Percentiles rank a stretch among this genome's conserved stretches.
Conservation (phyloP, 2,329 filamentous ascomycete species). For the Arthrobotrys megalospora region DNA sequence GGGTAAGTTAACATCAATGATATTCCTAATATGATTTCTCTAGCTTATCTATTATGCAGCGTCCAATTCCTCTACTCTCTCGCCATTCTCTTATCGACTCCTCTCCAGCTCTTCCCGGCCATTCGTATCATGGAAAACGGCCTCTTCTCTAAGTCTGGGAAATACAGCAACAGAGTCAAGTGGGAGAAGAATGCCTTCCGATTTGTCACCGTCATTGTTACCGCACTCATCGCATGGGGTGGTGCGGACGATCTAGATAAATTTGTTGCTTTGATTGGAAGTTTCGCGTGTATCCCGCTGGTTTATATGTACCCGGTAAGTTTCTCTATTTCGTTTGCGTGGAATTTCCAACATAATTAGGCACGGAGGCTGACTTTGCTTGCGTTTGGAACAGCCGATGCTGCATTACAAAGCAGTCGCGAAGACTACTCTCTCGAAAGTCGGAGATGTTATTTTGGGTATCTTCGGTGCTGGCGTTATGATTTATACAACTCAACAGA, state of each 20-base stretch:
- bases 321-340: slow-evolving; percentile 63
- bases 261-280: slow-evolving; percentile 95
- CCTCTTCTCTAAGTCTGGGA: slow-evolving; percentile 79
- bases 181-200: slow-evolving; percentile 99
- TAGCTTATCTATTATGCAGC: slow-evolving; percentile 34
- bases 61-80: slow-evolving; percentile 98
- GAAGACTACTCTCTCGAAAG: slow-evolving; percentile 76
- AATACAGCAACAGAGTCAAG: slow-evolving; percentile 98
- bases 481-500: slow-evolving; percentile 90
- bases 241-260: slow-evolving; percentile 96
- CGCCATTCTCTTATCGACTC: slow-evolving; percentile 95
- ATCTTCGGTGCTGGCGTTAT: slow-evolving; percentile 89
- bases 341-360: slow-evolving; percentile 22
- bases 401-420: slow-evolving; percentile 79
- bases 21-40: neutral
- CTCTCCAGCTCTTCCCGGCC: slow-evolving; percentile 95
- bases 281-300: slow-evolving; percentile 96
- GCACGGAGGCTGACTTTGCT: neutral
- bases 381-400: slow-evolving; percentile 77
- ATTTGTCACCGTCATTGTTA: slow-evolving; percentile 90
- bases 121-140: slow-evolving; percentile 97
- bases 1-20: slow-evolving; percentile 67
- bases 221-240: slow-evolving; percentile 88
- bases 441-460: slow-evolving; percentile 81
- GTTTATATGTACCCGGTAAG: slow-evolving; percentile 98